phyloP scores from a whole-genome alignment of 2,329 filamentous ascomycete species.

The Cercospora citrullina region DNA sequence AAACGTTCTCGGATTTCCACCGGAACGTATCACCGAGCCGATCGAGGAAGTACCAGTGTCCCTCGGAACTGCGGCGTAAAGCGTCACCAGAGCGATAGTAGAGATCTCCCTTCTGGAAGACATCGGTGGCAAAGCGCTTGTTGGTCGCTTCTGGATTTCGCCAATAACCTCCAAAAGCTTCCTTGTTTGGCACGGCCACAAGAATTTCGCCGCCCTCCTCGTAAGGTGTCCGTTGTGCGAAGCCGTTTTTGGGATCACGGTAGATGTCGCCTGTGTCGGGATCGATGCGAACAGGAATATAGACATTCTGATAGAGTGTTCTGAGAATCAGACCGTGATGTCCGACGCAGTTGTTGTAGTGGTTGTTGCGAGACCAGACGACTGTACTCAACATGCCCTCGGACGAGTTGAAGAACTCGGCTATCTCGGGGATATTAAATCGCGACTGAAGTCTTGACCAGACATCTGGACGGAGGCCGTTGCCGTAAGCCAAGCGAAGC shows the following conservation, averaged over 20 bases:
- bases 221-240: slow-evolving; percentile 63
- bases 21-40: slow-evolving; percentile 50
- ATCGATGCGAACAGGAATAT: slow-evolving; percentile 69
- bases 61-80: slow-evolving; percentile 43
- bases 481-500: slow-evolving; percentile 62
- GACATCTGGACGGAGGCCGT: slow-evolving; percentile 67
- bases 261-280: slow-evolving; percentile 66
- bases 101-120: slow-evolving; percentile 49
- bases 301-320: slow-evolving; percentile 53
- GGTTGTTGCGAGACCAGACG: slow-evolving; percentile 57
- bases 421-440: slow-evolving; percentile 63
- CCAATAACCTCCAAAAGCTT: slow-evolving; percentile 68
- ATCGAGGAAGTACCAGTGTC: slow-evolving; percentile 51
- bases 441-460: slow-evolving; percentile 65
- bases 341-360: slow-evolving; percentile 63
- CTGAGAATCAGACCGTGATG: slow-evolving; percentile 67
- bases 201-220: slow-evolving; percentile 72
- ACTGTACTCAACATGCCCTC: slow-evolving; percentile 65
- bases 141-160: slow-evolving; percentile 65
- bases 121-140: slow-evolving; percentile 52
- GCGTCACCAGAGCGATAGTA: slow-evolving; percentile 51
- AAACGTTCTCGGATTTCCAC: slow-evolving; percentile 52
- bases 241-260: slow-evolving; percentile 66
- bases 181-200: slow-evolving; percentile 58
- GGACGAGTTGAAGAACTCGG: slow-evolving; percentile 76